Evolutionary conservation across 805 yeast species (phyloP).

Genomic region (Barnettozyma botsteinii): DNA sequence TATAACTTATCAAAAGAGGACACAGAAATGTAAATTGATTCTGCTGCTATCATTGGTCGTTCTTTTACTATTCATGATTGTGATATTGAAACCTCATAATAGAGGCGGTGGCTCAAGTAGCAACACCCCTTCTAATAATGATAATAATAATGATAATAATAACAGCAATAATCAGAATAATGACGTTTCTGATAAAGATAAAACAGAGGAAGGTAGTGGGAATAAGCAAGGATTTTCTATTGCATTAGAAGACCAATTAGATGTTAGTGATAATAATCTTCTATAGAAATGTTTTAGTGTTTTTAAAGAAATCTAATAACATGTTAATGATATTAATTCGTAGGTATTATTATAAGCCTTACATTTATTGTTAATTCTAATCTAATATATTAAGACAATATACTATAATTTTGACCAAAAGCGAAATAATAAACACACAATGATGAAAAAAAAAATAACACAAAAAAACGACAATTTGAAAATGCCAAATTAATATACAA

Average conservation of each 20-base stretch:
- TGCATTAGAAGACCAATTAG: background rate
- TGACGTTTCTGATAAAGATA: background rate
- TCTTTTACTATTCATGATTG: slow-evolving; percentile 60
- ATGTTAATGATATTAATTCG: background rate
- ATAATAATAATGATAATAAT: background rate
- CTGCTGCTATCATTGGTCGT: slow-evolving; percentile 67
- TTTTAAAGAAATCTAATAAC: too few species aligned
- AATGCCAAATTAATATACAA: too few species aligned
- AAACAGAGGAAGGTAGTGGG: background rate
- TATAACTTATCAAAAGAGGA: slow-evolving; percentile 73
- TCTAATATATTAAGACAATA: too few species aligned
- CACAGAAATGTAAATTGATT: slow-evolving; percentile 86
- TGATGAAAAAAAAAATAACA: too few species aligned
- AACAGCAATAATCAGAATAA: background rate
- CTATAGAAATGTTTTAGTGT: background rate
- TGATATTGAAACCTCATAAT: slow-evolving; percentile 57
- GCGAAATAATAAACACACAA: too few species aligned
- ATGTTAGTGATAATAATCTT: background rate
- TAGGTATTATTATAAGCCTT: too few species aligned
- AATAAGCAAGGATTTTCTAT: background rate
- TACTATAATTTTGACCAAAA: too few species aligned
- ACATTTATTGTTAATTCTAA: too few species aligned
- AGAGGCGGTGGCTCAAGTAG: slow-evolving; percentile 20
- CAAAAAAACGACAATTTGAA: too few species aligned
- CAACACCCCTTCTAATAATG: slow-evolving; percentile 5